Conservation (phyloP, 371 early-diverging fungal genomes). For the Apophysomyces elegans region DNA sequence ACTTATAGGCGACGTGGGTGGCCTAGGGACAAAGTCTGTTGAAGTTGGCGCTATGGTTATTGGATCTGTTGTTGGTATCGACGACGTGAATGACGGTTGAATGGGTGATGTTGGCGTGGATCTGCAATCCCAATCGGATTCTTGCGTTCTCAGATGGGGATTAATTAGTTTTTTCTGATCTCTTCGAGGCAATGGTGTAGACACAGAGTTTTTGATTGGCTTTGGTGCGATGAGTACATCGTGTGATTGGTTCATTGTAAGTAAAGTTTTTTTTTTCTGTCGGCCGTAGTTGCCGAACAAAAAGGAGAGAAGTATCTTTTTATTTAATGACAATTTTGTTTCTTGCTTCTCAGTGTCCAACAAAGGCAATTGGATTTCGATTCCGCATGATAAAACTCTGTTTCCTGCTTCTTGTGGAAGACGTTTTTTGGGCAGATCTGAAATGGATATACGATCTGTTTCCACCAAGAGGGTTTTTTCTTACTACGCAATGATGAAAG, state of each 20-base stretch:
- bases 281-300: background rate
- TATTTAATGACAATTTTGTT: background rate
- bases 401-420: slow-evolving; percentile 12
- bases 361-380: slow-evolving; percentile 4
- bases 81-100: background rate
- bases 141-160: background rate
- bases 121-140: background rate
- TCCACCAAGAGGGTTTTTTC: background rate
- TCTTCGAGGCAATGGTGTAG: slow-evolving; percentile 6
- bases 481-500: slow-evolving; percentile 13
- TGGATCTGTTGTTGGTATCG: background rate
- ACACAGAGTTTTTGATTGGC: background rate
- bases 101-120: slow-evolving; percentile 10
- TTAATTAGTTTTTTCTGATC: background rate
- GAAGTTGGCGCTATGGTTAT: slow-evolving; percentile 9
- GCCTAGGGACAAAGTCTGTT: slow-evolving; percentile 9
- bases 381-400: background rate
- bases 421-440: background rate
- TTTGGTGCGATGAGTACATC: background rate
- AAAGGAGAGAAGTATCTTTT: slow-evolving; percentile 9
- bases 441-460: background rate
- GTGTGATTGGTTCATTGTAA: background rate
- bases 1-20: background rate
- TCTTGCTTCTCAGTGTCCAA: slow-evolving; percentile 10
- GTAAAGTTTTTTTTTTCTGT: background rate